These are phyloP conservation scores for Fistulifera pelliculosa DNA, from an alignment of 108 stramenopile species.

Conservation along the genomic window DNA sequence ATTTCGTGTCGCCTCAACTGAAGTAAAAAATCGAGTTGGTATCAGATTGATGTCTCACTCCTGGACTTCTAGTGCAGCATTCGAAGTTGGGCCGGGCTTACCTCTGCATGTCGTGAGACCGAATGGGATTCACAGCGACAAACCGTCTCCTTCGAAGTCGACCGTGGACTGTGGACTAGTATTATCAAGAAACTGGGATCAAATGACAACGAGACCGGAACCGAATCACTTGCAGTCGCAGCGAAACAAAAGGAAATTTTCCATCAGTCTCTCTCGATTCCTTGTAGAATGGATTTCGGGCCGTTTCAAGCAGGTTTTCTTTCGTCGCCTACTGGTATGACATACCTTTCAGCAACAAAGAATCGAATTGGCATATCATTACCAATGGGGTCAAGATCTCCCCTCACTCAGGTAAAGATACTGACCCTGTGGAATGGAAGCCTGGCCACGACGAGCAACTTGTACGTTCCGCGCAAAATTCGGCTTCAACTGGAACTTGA, in stretches of 20 bases:
- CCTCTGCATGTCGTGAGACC: constrained; percentile 9
- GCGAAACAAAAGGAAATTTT: constrained; percentile 18
- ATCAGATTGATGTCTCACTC: constrained; percentile 13
- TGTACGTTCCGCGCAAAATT: constrained; percentile 29
- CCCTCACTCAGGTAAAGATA: constrained; percentile 9
- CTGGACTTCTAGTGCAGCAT: constrained; percentile 12
- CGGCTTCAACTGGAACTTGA: constrained; percentile 61
- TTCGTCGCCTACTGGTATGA: constrained; percentile 27
- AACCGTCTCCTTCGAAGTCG: background rate
- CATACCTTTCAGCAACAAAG: constrained; percentile 16
- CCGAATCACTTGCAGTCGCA: constrained; percentile 3
- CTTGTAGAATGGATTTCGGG: constrained; percentile 43
- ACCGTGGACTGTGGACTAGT: constrained; percentile 8
- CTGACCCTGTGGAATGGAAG: constrained; percentile 28
- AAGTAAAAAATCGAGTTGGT: constrained; percentile 18
- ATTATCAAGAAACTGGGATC: constrained; percentile 10
- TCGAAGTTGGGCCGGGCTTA: constrained; percentile 23
- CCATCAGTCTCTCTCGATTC: constrained; percentile 18
- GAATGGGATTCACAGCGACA: background rate
- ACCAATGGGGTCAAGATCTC: constrained; percentile 68
- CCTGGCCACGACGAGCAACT: constrained; percentile 39
- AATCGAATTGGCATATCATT: constrained; percentile 38
- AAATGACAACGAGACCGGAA: background rate
- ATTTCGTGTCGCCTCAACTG: constrained; percentile 20
- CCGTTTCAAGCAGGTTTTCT: constrained; percentile 39